phyloP scores from a whole-genome alignment of 2,329 filamentous ascomycete genomes.

The Davidsoniella eucalypti region DNA sequence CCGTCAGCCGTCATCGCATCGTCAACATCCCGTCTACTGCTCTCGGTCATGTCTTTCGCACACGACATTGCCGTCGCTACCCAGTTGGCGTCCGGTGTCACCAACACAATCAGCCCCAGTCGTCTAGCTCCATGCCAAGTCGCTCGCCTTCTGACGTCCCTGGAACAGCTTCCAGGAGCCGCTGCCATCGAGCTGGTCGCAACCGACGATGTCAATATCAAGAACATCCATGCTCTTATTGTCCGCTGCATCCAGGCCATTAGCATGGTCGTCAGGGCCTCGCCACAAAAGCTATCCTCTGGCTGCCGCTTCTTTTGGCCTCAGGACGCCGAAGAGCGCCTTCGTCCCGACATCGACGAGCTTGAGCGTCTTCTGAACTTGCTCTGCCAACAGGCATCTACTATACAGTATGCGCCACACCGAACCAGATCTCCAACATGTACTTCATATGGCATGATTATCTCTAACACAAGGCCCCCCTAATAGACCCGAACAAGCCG shows the following conservation, averaged over 20 bases:
- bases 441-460: neutral
- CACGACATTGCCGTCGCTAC: slow-evolving; percentile 7
- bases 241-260: slow-evolving; percentile 2
- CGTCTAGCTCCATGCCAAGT: slow-evolving; percentile 9
- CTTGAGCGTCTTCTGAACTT: slow-evolving; percentile 1
- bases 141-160: slow-evolving; percentile 5
- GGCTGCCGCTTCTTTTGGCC: slow-evolving; percentile 11
- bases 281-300: slow-evolving; percentile 3
- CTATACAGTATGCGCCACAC: neutral
- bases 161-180: slow-evolving; percentile 7
- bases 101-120: slow-evolving; percentile 8
- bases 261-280: neutral
- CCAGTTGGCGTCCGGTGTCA: slow-evolving; percentile 8
- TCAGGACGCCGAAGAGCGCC: slow-evolving; percentile 4
- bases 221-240: slow-evolving; percentile 4
- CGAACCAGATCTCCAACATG: neutral
- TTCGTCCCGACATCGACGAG: slow-evolving; percentile 2
- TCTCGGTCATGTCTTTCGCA: slow-evolving; percentile 6
- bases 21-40: neutral
- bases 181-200: slow-evolving; percentile 4
- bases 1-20: neutral
- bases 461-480: neutral
- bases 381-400: slow-evolving; percentile 1
- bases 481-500: neutral
- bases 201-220: slow-evolving; percentile 1